These are phyloP conservation scores for Hymenoscyphus repandus DNA, from an alignment of 2,329 filamentous ascomycete species.

Conservation along the genomic window DNA sequence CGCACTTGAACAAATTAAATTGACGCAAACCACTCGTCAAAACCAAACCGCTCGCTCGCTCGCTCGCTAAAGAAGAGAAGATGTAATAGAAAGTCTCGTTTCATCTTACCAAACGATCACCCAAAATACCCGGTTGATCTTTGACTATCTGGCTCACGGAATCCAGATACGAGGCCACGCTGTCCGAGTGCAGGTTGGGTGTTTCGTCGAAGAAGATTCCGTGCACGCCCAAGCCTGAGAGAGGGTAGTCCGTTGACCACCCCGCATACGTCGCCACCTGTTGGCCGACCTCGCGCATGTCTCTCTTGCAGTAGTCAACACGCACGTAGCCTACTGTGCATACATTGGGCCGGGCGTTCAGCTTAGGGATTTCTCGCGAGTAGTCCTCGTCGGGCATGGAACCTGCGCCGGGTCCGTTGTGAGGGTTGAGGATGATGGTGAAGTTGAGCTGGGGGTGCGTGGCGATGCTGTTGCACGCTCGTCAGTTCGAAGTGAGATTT, in stretches of 20 bases:
- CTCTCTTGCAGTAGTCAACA: conserved; percentile 30
- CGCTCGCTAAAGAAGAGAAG: background rate
- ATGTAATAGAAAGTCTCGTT: background rate
- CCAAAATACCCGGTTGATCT: background rate
- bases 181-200: background rate
- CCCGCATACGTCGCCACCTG: conserved; percentile 34
- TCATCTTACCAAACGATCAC: conserved; percentile 5
- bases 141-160: background rate
- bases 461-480: conserved; percentile 8
- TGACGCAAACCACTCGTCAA: background rate
- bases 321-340: conserved; percentile 36
- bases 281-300: conserved; percentile 27
- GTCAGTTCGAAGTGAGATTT: background rate
- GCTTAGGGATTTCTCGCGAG: conserved; percentile 28
- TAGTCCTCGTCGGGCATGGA: conserved; percentile 31
- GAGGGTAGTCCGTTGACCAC: conserved; percentile 1
- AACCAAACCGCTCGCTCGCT: too few species aligned
- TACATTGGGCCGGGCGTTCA: conserved; percentile 35
- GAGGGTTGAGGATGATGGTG: conserved; percentile 25
- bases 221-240: conserved; percentile 6
- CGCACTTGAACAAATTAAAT: too few species aligned
- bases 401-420: conserved; percentile 30
- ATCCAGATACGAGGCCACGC: conserved; percentile 1
- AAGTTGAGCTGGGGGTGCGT: conserved; percentile 22
- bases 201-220: conserved; percentile 19